Conservation (phyloP, 2,329 filamentous ascomycete genomes). For the Graphilbum fragrans region DNA sequence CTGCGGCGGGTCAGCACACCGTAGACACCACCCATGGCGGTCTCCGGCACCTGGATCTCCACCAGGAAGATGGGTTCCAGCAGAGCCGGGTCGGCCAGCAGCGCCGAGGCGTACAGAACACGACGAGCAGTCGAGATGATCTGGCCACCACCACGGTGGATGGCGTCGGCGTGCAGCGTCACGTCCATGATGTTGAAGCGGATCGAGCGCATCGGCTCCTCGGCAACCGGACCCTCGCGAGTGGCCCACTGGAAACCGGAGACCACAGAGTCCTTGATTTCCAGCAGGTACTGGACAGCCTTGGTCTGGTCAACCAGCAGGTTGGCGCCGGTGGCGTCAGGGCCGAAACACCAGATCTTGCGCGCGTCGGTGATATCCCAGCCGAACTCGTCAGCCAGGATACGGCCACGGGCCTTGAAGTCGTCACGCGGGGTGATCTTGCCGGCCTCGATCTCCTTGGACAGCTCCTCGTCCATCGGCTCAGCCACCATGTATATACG, state of each 20-base stretch:
- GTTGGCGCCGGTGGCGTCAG: slow-evolving; percentile 96
- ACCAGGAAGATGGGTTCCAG: slow-evolving; percentile 98
- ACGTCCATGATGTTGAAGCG: slow-evolving; percentile 99
- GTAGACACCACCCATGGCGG: slow-evolving; percentile 99
- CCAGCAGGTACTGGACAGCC: slow-evolving; percentile 98
- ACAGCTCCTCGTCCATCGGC: slow-evolving; percentile 85
- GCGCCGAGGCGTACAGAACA: slow-evolving; percentile 86
- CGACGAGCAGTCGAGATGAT: slow-evolving; percentile 96
- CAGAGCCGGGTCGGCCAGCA: slow-evolving; percentile 83
- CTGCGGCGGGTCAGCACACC: slow-evolving; percentile 93
- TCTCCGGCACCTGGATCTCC: slow-evolving; percentile 97
- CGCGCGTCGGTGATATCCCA: slow-evolving; percentile 99
- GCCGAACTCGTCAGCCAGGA: slow-evolving; percentile 91
- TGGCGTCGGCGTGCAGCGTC: slow-evolving; percentile 97
- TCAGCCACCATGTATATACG: slow-evolving; percentile 93
- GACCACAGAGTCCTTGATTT: slow-evolving; percentile 99
- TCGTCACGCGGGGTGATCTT: slow-evolving; percentile 94
- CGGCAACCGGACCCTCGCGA: slow-evolving; percentile 91
- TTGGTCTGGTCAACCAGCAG: slow-evolving; percentile 99
- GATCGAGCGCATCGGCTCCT: slow-evolving; percentile 94
- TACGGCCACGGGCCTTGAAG: slow-evolving; percentile 95
- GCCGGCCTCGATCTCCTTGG: slow-evolving; percentile 79
- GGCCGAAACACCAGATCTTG: slow-evolving; percentile 99
- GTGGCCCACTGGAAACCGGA: slow-evolving; percentile 99
- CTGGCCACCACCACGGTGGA: slow-evolving; percentile 98